These are phyloP conservation scores for Aspergillus campestris DNA, from an alignment of 495 filamentous ascomycete species.

Conservation along the genomic window DNA sequence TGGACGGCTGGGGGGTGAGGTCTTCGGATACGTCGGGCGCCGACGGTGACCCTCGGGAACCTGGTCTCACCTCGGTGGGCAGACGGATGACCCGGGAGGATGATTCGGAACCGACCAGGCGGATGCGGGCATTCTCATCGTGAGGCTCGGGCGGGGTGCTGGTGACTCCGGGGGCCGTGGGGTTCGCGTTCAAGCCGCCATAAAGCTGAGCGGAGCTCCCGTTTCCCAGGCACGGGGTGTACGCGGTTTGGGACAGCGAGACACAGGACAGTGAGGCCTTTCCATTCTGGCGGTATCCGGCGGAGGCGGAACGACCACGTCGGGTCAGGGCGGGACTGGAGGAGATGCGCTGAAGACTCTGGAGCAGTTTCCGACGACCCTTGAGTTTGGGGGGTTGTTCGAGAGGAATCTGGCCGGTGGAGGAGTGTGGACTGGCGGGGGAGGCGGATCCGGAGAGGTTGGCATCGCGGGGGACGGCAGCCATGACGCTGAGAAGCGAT, in stretches of 20 bases:
- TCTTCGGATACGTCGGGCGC: conserved; percentile 27
- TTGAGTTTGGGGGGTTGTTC: conserved; percentile 56
- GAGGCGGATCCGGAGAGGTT: conserved; percentile 16
- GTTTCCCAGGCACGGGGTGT: conserved; percentile 43
- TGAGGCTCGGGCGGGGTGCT: conserved; percentile 22
- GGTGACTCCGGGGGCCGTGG: conserved; percentile 57
- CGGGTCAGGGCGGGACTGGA: conserved; percentile 72
- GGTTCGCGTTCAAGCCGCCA: conserved; percentile 43
- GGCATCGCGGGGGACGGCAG: conserved; percentile 21
- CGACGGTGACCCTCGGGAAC: conserved; percentile 31
- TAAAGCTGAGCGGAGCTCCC: conserved; percentile 55
- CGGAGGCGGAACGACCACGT: conserved; percentile 48
- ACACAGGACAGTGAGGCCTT: conserved; percentile 81
- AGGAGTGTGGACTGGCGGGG: conserved; percentile 22
- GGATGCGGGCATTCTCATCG: conserved; percentile 41
- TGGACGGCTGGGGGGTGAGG: conserved; percentile 11
- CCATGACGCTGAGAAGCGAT: conserved; percentile 16
- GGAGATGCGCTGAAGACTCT: conserved; percentile 78
- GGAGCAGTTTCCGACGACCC: conserved; percentile 65
- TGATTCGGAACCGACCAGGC: conserved; percentile 36
- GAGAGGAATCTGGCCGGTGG: conserved; percentile 32
- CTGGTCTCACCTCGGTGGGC: conserved; percentile 53
- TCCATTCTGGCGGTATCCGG: conserved; percentile 52
- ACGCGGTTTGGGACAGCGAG: conserved; percentile 58
- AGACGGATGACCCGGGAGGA: conserved; percentile 44